Conservation (phyloP, 2,329 filamentous ascomycete species). For the Sporothrix brasiliensis region DNA sequence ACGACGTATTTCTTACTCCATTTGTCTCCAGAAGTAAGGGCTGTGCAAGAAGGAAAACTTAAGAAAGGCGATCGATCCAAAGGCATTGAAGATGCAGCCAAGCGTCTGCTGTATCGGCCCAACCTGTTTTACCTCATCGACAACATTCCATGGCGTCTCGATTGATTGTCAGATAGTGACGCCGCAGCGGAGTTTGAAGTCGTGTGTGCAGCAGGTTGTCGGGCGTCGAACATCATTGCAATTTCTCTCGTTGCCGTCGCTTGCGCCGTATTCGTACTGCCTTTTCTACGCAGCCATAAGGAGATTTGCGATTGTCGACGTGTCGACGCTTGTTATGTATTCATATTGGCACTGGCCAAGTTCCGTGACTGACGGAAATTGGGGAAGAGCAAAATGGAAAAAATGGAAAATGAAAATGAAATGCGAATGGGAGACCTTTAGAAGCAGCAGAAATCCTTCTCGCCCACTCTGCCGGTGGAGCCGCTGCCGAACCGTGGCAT, state of each 20-base stretch:
- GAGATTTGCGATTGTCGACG: neutral
- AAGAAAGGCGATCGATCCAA: neutral
- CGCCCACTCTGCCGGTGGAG: neutral
- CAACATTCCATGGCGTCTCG: constrained; percentile 8
- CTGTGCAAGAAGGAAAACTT: neutral
- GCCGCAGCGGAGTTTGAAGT: constrained; percentile 1
- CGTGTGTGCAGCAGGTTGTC: neutral
- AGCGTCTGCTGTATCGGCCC: neutral
- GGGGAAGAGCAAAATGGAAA: neutral
- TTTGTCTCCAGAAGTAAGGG: constrained; percentile 20
- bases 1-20: neutral
- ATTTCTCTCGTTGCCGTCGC: neutral
- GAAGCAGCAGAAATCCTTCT: constrained; percentile 4
- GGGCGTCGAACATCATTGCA: neutral
- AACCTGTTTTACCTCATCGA: too few species aligned
- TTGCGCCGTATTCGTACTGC: neutral
- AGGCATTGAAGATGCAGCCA: neutral
- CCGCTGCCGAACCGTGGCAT: constrained; percentile 3
- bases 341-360: constrained; percentile 8
- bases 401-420: neutral
- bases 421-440: neutral
- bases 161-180: neutral
- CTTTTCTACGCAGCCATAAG: neutral
- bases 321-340: neutral
- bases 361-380: neutral